phyloP scores from a whole-genome alignment of 306 rosid species.

The Sphenostylis stenocarpa region DNA sequence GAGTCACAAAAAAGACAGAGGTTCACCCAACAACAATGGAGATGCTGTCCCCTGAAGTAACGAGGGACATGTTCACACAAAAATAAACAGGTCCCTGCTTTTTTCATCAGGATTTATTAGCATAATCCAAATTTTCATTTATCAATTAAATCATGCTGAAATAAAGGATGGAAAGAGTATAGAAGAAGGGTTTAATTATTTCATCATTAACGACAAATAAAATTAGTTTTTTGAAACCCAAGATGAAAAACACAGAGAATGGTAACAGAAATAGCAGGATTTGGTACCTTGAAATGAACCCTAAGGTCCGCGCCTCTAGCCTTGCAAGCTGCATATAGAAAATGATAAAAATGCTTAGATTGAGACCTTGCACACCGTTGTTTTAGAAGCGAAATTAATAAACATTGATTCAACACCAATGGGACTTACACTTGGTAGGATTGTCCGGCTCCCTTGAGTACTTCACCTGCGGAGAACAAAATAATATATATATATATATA shows the following conservation, averaged over 20 bases:
- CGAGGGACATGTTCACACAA: constrained; percentile 41
- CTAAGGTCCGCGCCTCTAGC: constrained; percentile 90
- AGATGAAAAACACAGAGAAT: neutral
- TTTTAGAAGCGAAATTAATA: neutral
- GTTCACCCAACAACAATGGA: constrained; percentile 75
- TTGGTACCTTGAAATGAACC: constrained; percentile 85
- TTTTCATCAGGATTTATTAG: neutral
- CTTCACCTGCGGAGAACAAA: constrained; percentile 59
- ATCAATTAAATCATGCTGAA: too few relatives aligned
- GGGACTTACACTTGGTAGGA: constrained; percentile 71
- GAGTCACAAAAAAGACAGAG: constrained; percentile 45
- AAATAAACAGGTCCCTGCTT: constrained; percentile 30
- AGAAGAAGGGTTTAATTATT: too few relatives aligned
- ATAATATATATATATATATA: too few relatives aligned
- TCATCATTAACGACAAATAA: too few relatives aligned
- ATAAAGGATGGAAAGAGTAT: too few relatives aligned
- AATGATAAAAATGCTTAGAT: neutral
- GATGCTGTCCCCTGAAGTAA: constrained; percentile 47
- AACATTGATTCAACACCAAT: too few relatives aligned
- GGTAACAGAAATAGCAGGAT: neutral
- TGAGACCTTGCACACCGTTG: neutral
- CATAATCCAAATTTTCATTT: too few relatives aligned
- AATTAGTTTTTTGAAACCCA: too few relatives aligned
- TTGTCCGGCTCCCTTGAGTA: constrained; percentile 95
- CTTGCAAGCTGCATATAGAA: constrained; percentile 75